Evolutionary conservation across 768 basidiomycete genomes (phyloP).

Genomic region (Auricularia sp.): DNA sequence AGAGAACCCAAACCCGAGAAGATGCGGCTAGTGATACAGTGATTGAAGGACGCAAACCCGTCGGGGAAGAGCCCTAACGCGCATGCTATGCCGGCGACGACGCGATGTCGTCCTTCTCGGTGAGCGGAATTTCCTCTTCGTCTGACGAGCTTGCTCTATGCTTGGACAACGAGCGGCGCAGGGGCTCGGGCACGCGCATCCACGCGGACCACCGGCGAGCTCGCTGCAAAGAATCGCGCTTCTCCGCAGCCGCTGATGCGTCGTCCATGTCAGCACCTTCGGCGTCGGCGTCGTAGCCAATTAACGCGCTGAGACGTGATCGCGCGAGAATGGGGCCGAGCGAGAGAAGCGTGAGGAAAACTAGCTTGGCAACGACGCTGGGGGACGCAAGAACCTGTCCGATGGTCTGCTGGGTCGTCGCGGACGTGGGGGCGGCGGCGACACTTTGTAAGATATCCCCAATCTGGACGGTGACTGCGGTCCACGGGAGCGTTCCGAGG

Average conservation of each 20-base stretch:
- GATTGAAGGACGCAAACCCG: neutral
- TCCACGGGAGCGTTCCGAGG: constrained; percentile 81
- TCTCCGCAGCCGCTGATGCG: constrained; percentile 20
- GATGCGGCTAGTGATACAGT: neutral
- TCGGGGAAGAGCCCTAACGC: neutral
- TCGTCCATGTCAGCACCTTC: constrained; percentile 24
- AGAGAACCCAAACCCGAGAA: neutral
- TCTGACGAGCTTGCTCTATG: neutral
- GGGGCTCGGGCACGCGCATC: neutral
- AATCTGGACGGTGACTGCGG: constrained; percentile 86
- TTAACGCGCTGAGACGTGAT: constrained; percentile 49
- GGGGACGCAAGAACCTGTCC: constrained; percentile 79
- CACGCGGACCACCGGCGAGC: neutral
- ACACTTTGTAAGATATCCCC: constrained; percentile 83
- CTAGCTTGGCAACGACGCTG: constrained; percentile 72
- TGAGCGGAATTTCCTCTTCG: neutral
- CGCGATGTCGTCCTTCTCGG: neutral
- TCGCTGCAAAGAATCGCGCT: neutral
- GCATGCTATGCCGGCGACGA: neutral
- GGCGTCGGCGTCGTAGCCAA: constrained; percentile 26
- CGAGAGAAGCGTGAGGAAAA: constrained; percentile 72
- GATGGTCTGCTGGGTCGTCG: constrained; percentile 60
- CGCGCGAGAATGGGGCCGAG: constrained; percentile 79
- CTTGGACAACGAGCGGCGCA: neutral
- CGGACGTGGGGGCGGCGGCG: constrained; percentile 45